These are phyloP conservation scores for Xylaria palmicola DNA, from an alignment of 495 filamentous ascomycete species.

Conservation along the genomic window DNA sequence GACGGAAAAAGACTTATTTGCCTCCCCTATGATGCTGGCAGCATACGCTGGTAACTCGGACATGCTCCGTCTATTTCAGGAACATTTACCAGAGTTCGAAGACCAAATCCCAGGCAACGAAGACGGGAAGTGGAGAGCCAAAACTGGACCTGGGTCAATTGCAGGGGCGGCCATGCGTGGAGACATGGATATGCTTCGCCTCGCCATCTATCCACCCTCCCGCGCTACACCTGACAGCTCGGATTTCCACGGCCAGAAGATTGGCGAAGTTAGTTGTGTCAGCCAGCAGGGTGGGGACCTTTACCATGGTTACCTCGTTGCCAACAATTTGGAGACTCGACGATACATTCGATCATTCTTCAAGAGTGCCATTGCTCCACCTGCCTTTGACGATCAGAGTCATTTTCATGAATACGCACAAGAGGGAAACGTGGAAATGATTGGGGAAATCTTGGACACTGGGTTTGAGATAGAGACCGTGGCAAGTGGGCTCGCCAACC, in stretches of 20 bases:
- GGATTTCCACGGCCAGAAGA: conserved; percentile 12
- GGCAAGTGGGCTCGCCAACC: too few relatives aligned
- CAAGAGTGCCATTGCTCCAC: not conserved
- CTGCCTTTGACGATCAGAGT: not conserved
- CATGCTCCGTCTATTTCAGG: conserved; percentile 19
- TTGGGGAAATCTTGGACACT: not conserved
- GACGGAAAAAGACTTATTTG: conserved; percentile 9
- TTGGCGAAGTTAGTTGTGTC: conserved; percentile 3
- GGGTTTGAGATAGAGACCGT: conserved; percentile 13
- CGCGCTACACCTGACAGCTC: conserved; percentile 8
- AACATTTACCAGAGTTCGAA: conserved; percentile 12
- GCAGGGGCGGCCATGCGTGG: conserved; percentile 12
- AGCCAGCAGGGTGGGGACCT: too few relatives aligned
- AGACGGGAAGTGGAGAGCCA: not conserved
- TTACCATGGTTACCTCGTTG: too few relatives aligned
- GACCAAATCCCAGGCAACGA: not conserved
- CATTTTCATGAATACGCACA: not conserved
- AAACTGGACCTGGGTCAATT: not conserved
- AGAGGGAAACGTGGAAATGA: not conserved
- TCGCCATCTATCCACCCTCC: conserved; percentile 20
- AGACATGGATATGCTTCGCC: conserved; percentile 18
- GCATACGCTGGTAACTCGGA: conserved; percentile 15
- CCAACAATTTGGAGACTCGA: too few relatives aligned
- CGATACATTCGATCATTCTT: not conserved
- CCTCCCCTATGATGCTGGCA: conserved; percentile 19